Base-by-base conservation (phyloP, 768 basidiomycete species). In the Rhodotorula babjevae region DNA sequence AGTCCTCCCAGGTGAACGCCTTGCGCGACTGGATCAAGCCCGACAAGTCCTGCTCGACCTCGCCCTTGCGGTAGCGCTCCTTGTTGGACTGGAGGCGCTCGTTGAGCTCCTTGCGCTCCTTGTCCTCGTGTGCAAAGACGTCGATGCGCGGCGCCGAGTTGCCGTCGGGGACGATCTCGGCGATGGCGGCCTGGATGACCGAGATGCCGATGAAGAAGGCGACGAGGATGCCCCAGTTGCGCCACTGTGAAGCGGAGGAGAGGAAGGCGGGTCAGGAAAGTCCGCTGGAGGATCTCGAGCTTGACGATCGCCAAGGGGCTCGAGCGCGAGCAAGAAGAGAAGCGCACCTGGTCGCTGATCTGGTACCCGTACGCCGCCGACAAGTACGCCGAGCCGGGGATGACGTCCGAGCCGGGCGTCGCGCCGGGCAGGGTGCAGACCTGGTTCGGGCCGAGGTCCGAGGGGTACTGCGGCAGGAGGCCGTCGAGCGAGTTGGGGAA, bases 1-100 rank as follows among this genome's bases (percentile, higher is more conserved):
- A 73, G 71, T 87, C 83, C 63, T 87, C 84, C 90, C 91, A 96
- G 2, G 92, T 90, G 81, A 96, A 93, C 11, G 88, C 84, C 75
- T 82, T 79, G 29, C 79, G 78, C 16, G 80, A 77, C 47, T 81
- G 81, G 71, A 81, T 77, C 53, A 84, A 73, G 16, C 77, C 80
- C 8, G 78, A 78, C 9, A 83, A 71, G 73, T 82, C 80, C 85
- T 88, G 78, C 83, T 84, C 80, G 69, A 56, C 77, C 70, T 79
- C 82, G 61, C 70, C 70, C 42, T 67, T 81, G 80, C 76, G 80
- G 79, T 29, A 81, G 27, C 79, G 81, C 23, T 79, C 82, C 79
- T 87, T 89, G 74, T 84, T 85, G 70, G 86, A 76, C 36, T 78
- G 67, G 15, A 84, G 79, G 47, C 79, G 74, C 40, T 79, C 81